Evolutionary conservation across 1,284 basidiomycete species (phyloP), one percentile per base, ranked within the genome.

Genomic region (Ustilago hordei): DNA sequence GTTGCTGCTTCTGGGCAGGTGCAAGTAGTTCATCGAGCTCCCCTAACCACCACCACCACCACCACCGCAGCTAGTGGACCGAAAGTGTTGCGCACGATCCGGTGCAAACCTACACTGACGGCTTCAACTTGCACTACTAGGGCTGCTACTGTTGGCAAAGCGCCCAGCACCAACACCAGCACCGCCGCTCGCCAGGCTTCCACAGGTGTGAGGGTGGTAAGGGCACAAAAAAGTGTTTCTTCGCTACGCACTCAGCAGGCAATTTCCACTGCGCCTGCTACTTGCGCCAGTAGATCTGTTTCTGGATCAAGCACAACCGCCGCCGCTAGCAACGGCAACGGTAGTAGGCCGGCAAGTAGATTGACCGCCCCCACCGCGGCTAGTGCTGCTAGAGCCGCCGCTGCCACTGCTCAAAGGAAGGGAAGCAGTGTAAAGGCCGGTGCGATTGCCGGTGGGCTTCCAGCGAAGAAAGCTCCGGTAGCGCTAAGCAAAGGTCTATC

Each of bases 281-380:
- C 8, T 45, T 6, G 36, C n/a, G 39, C 19, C 1, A 41, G 41
- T 15, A 55, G 60, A 12, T 9, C 19, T 3, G 43, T 43, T 1
- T 65, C 58, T 47, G 60, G 52, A 17, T 45, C 54, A 34, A 59
- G 55, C 23, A 75, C 68, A 9, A 47, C 55, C 5, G 60, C 57
- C 8, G 50, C 57, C 3, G 45, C 38, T 12, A 17, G 6, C 63
- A 11, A 65, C 65, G 9, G 47, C 41, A 15, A 19, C 32, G 23
- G 34, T n/a, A 34, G 45, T 32, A 19, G 67, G 8, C 68, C 68
- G n/a, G 57, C 8, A 2, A 69, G 66, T 36, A 55, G 70, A 39
- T 55, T 78, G 55, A 69, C 60, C 2, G 69, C 69, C 4, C 75
- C 70, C 0, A 78, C 75, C 3, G 70, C 75, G 0, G 75, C 75